Percentiles rank a stretch among this genome's conserved stretches.
phyloP scores from a whole-genome alignment of 371 early-diverging fungal genomes.

The Batrachochytrium dendrobatidis region DNA sequence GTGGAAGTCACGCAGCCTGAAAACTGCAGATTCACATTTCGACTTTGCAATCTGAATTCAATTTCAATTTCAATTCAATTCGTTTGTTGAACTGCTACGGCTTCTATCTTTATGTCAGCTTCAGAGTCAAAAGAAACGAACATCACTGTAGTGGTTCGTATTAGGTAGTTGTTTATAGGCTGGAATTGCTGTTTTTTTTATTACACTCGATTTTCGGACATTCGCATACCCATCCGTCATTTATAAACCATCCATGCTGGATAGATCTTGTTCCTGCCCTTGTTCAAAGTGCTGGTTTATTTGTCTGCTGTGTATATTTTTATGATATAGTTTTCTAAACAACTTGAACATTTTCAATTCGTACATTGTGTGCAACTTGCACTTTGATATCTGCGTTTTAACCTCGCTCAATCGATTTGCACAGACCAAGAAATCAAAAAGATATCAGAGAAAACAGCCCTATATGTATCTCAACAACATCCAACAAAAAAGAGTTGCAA shows the following conservation, averaged over 20 bases:
- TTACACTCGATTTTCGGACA: background rate
- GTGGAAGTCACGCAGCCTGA: too few relatives aligned
- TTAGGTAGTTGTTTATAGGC: constrained; percentile 19
- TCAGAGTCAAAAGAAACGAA: constrained; percentile 33
- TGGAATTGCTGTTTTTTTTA: background rate
- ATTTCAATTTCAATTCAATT: too few relatives aligned
- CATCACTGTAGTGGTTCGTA: constrained; percentile 41
- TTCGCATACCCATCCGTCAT: background rate
- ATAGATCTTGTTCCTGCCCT: background rate
- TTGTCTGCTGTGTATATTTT: background rate
- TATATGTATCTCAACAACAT: constrained; percentile 21
- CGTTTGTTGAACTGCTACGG: too few relatives aligned
- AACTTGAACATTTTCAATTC: background rate
- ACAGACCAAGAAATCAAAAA: constrained; percentile 32
- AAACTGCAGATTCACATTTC: too few relatives aligned
- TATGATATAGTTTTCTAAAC: background rate
- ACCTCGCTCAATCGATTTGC: background rate
- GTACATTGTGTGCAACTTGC: background rate
- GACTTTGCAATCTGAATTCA: too few relatives aligned
- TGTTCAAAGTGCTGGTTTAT: background rate
- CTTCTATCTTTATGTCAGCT: background rate
- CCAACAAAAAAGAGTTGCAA: constrained; percentile 16
- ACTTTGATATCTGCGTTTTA: background rate
- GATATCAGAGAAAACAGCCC: constrained; percentile 41
- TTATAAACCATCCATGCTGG: background rate